Conservation (phyloP, 2,329 filamentous ascomycete species). For the Aspergillus luchuensis region DNA sequence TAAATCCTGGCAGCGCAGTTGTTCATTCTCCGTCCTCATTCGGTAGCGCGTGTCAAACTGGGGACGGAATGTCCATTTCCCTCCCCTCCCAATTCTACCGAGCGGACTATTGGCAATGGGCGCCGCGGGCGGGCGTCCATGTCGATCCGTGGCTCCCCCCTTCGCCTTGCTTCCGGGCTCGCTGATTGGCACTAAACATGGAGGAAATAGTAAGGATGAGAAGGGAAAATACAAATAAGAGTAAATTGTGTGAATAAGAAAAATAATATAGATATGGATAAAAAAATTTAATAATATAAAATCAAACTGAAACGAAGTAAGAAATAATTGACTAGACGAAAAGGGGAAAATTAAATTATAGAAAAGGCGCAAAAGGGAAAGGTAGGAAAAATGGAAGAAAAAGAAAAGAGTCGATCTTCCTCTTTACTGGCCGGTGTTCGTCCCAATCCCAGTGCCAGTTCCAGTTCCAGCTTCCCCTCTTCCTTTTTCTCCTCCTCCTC, state of each 20-base stretch:
- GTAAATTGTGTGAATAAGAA: neutral
- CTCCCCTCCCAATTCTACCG: slow-evolving; percentile 28
- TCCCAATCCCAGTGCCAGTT: neutral
- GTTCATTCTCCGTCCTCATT: slow-evolving; percentile 12
- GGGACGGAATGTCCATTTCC: slow-evolving; percentile 26
- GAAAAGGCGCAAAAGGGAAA: neutral
- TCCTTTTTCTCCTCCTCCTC: slow-evolving; percentile 13
- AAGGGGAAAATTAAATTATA: too few relatives aligned
- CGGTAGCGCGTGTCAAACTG: slow-evolving; percentile 30
- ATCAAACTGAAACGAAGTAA: too few relatives aligned
- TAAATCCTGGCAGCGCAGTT: slow-evolving; percentile 18
- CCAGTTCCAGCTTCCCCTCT: neutral
- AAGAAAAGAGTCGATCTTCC: slow-evolving; percentile 1
- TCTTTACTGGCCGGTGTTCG: neutral
- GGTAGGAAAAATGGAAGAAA: neutral
- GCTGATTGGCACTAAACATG: slow-evolving; percentile 31
- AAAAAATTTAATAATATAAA: too few relatives aligned
- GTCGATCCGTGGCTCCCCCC: slow-evolving; percentile 38
- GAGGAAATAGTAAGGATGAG: neutral
- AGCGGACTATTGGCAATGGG: slow-evolving; percentile 42
- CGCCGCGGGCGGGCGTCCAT: slow-evolving; percentile 33
- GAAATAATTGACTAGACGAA: too few relatives aligned
- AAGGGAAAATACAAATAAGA: neutral
- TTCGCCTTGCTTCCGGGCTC: slow-evolving; percentile 33
- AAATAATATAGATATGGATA: neutral